A percentile compares a stretch with the other conserved stretches of the same genome.
phyloP scores from a whole-genome alignment of 164 flowering plant species.

The Vitis riparia region DNA sequence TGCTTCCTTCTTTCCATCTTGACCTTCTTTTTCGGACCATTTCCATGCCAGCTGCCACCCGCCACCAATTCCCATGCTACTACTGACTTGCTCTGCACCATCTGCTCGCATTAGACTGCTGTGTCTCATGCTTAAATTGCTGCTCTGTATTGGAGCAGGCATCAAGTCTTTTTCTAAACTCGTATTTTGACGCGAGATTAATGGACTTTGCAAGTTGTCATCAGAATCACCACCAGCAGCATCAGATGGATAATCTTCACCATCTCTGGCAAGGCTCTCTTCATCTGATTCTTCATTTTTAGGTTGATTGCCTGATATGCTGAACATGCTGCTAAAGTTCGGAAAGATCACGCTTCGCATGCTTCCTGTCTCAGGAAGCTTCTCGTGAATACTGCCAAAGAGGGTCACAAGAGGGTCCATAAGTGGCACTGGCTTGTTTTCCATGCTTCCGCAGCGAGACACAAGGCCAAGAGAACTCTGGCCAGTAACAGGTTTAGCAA shows the following conservation, averaged over 20 bases:
- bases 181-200: constrained; percentile 58
- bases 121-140: constrained; percentile 32
- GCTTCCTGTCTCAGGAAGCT: constrained; percentile 48
- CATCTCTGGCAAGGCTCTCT: constrained; percentile 47
- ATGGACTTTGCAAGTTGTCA: constrained; percentile 49
- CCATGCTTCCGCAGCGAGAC: constrained; percentile 50
- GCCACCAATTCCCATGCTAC: constrained; percentile 56
- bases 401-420: constrained; percentile 60
- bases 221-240: constrained; percentile 41
- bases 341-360: constrained; percentile 57
- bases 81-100: constrained; percentile 27
- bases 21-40: constrained; percentile 49
- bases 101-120: constrained; percentile 30
- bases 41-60: constrained; percentile 77
- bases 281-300: constrained; percentile 59
- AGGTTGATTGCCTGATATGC: constrained; percentile 40
- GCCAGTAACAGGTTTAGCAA: constrained; percentile 53
- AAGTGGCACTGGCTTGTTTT: constrained; percentile 26
- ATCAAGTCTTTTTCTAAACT: constrained; percentile 42
- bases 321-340: constrained; percentile 59
- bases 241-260: constrained; percentile 46
- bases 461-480: constrained; percentile 42
- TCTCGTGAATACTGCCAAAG: constrained; percentile 57
- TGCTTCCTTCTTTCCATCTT: constrained; percentile 48
- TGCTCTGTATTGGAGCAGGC: constrained; percentile 28